Evolutionary conservation across 2,329 filamentous ascomycete species (phyloP).

Genomic region (Plenodomus biglobosus): DNA sequence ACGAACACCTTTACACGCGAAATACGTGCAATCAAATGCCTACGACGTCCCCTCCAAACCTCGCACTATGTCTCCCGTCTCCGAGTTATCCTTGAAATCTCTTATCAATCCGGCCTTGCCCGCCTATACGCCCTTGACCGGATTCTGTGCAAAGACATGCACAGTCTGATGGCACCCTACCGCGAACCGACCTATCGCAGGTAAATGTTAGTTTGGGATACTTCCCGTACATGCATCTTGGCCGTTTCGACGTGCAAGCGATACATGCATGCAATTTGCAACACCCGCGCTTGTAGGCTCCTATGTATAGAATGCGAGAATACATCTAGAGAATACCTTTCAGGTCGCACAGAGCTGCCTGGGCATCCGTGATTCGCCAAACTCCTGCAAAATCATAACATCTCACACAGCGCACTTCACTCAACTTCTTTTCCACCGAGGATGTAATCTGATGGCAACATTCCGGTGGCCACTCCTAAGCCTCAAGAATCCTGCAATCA

Average conservation of each 20-base stretch:
- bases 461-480: not conserved
- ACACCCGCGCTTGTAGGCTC: not conserved
- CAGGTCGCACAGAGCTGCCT: not conserved
- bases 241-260: not conserved
- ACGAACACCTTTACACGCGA: not conserved
- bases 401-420: not conserved
- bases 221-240: not conserved
- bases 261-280: not conserved
- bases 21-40: not conserved
- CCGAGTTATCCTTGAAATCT: too few species aligned
- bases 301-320: not conserved
- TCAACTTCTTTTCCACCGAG: not conserved
- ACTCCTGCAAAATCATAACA: not conserved
- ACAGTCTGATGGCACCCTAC: not conserved
- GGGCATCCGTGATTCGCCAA: not conserved
- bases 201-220: not conserved
- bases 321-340: not conserved
- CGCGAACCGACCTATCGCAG: not conserved
- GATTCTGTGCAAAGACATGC: not conserved
- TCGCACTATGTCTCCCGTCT: too few species aligned
- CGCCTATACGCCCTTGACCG: not conserved
- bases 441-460: not conserved
- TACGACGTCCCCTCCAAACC: not conserved
- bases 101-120: not conserved
- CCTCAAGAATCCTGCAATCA: not conserved